Evolutionary conservation across 345 rosid species (phyloP).

Genomic region (Trapa incisa): DNA sequence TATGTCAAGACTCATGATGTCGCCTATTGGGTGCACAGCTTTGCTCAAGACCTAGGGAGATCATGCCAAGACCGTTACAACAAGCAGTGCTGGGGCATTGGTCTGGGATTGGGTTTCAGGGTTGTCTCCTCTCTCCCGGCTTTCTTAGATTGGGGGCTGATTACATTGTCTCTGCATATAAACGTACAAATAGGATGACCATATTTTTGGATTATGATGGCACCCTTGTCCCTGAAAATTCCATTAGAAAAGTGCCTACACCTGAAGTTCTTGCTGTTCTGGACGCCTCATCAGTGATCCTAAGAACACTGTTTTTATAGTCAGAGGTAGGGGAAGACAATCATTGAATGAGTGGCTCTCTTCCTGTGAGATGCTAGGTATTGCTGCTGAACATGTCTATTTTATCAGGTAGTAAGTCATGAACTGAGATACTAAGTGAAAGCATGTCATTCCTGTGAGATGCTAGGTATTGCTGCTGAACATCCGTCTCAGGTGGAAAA

Average conservation of each 20-base stretch:
- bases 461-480: constrained; percentile 75
- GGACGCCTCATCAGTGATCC: constrained; percentile 44
- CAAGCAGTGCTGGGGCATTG: constrained; percentile 71
- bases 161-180: constrained; percentile 49
- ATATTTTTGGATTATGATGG: constrained; percentile 81
- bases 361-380: constrained; percentile 56
- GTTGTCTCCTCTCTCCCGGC: constrained; percentile 67
- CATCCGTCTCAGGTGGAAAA: constrained; percentile 39
- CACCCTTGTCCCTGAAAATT: constrained; percentile 49
- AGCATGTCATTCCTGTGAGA: constrained; percentile 11
- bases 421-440: not conserved
- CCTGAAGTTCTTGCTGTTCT: constrained; percentile 46
- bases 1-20: constrained; percentile 65
- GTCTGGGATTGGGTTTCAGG: constrained; percentile 64
- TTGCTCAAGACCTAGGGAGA: constrained; percentile 55
- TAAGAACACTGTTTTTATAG: constrained; percentile 56
- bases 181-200: constrained; percentile 46
- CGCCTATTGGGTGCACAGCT: constrained; percentile 67
- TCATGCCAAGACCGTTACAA: constrained; percentile 59
- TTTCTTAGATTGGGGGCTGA: constrained; percentile 48
- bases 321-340: constrained; percentile 60
- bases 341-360: constrained; percentile 55
- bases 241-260: constrained; percentile 46
- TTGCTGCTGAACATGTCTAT: constrained; percentile 83
- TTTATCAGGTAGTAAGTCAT: constrained; percentile 37